A percentile compares a stretch with the other conserved stretches of the same genome.
Conservation (phyloP, 768 basidiomycete species). For the Xerocomus spinulosus region DNA sequence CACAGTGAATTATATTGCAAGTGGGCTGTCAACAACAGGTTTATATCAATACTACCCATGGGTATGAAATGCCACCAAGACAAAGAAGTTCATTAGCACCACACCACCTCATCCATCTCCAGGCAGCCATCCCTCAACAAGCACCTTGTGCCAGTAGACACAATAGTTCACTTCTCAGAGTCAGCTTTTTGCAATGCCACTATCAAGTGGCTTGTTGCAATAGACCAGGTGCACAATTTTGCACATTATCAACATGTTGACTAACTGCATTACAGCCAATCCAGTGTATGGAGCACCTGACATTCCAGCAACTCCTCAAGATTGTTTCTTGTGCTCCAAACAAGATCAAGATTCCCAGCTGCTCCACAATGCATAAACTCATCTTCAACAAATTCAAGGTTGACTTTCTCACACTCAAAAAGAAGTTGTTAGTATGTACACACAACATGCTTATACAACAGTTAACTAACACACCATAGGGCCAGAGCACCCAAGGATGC, state of each 20-base stretch:
- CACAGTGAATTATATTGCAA: not conserved
- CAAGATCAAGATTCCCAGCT: not conserved
- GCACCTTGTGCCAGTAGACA: not conserved
- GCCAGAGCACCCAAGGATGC: not conserved
- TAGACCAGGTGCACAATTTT: not conserved
- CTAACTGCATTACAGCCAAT: not conserved
- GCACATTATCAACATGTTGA: not conserved
- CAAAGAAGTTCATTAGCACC: not conserved
- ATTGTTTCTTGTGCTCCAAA: not conserved
- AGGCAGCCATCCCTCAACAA: not conserved
- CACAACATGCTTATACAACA: not conserved
- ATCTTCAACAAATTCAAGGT: slow-evolving; percentile 8
- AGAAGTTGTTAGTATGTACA: not conserved
- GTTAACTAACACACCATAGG: not conserved
- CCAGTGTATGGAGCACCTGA: not conserved
- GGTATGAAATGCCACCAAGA: not conserved
- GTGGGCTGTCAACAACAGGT: slow-evolving; percentile 2
- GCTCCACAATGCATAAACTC: not conserved
- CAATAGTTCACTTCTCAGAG: not conserved
- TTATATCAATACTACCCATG: not conserved
- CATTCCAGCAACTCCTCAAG: not conserved
- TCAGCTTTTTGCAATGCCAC: not conserved
- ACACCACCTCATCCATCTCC: not conserved
- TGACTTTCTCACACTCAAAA: slow-evolving; percentile 1
- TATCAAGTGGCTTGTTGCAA: not conserved